Percentiles rank a stretch among this genome's conserved stretches.
phyloP scores from a whole-genome alignment of 768 basidiomycete species.

The Podaxis sp. region DNA sequence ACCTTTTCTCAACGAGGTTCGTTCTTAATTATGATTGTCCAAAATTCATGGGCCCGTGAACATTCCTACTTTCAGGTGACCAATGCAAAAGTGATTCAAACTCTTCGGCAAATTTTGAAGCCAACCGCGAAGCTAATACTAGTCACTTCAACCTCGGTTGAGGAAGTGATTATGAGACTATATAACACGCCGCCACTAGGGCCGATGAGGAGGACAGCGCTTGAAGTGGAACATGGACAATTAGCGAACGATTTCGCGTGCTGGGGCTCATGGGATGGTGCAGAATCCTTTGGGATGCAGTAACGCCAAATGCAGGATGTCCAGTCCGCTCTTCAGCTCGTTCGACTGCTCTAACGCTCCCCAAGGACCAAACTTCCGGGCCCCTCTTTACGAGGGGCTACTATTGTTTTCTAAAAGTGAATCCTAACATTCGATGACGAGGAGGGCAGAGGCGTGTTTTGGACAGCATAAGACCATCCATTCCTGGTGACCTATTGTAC shows the following conservation, averaged over 20 bases:
- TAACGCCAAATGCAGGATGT: neutral
- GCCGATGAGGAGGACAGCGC: slow-evolving; percentile 32
- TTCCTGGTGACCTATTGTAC: slow-evolving; percentile 3
- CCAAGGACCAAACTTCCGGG: neutral
- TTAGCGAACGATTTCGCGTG: slow-evolving; percentile 44
- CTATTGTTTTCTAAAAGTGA: too few species aligned
- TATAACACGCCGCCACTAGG: slow-evolving; percentile 39
- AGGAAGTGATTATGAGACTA: slow-evolving; percentile 30
- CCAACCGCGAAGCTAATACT: slow-evolving; percentile 39
- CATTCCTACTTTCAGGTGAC: slow-evolving; percentile 31
- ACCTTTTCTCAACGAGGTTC: slow-evolving; percentile 46
- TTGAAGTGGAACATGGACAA: slow-evolving; percentile 36
- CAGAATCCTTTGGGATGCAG: slow-evolving; percentile 31
- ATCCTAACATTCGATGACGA: too few species aligned
- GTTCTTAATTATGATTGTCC: slow-evolving; percentile 12
- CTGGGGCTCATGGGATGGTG: slow-evolving; percentile 45
- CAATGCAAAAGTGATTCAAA: slow-evolving; percentile 36
- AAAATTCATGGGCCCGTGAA: neutral
- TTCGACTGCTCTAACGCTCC: neutral
- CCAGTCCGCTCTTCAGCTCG: neutral
- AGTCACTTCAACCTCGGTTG: slow-evolving; percentile 40
- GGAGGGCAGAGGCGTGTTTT: too few species aligned
- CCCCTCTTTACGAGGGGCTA: neutral
- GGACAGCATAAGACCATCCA: too few species aligned
- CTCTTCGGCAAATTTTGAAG: slow-evolving; percentile 39